A percentile compares a stretch with the other conserved stretches of the same genome.
phyloP scores from a whole-genome alignment of 352 stramenopile genomes.

The Globisporangium emineosum region DNA sequence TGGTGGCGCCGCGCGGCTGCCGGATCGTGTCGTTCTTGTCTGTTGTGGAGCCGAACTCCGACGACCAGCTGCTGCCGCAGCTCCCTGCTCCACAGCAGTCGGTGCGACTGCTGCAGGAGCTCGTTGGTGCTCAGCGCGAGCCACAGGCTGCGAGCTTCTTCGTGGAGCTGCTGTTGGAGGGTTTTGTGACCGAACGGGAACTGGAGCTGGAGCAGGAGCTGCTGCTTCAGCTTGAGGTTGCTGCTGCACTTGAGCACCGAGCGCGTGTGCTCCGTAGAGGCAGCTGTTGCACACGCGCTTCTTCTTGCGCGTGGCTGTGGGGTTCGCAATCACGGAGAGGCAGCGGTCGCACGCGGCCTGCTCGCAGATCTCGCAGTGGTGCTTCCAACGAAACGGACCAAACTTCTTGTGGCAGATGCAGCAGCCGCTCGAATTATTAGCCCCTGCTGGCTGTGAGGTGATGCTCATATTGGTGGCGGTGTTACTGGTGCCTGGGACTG shows the following conservation, averaged over 20 bases:
- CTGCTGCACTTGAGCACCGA: slow-evolving; percentile 11
- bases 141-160: neutral
- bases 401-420: slow-evolving; percentile 61
- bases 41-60: slow-evolving; percentile 13
- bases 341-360: slow-evolving; percentile 63
- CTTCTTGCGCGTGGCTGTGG: slow-evolving; percentile 48
- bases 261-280: slow-evolving; percentile 48
- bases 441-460: slow-evolving; percentile 15
- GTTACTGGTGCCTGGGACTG: slow-evolving; percentile 12
- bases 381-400: slow-evolving; percentile 74
- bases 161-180: neutral
- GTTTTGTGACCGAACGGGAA: neutral
- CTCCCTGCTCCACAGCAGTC: neutral
- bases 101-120: neutral
- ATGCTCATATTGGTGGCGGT: slow-evolving; percentile 13
- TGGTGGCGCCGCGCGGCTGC: neutral
- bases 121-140: neutral
- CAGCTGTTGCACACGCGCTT: slow-evolving; percentile 66
- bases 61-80: neutral
- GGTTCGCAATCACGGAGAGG: slow-evolving; percentile 55
- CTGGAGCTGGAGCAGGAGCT: neutral
- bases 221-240: neutral
- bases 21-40: slow-evolving; percentile 16
- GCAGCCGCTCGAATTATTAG: slow-evolving; percentile 25
- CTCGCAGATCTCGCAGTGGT: slow-evolving; percentile 58